Evolutionary conservation across 495 filamentous ascomycete species (phyloP).

Genomic region (Recurvomyces mirabilis): DNA sequence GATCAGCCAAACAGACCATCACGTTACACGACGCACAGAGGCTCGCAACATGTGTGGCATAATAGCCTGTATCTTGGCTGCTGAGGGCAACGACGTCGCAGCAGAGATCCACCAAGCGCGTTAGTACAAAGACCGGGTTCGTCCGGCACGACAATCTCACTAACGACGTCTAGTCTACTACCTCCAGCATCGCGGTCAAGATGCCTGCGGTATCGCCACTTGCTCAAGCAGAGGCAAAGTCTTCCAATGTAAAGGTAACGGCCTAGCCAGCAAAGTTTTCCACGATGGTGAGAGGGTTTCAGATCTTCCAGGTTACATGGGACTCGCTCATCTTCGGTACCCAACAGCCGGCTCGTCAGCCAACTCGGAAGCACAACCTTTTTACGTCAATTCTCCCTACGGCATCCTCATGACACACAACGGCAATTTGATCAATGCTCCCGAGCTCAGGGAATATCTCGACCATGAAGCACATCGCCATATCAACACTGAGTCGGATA

Average conservation of each 20-base stretch:
- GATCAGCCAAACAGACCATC: too few species aligned
- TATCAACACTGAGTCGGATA: conserved; percentile 94
- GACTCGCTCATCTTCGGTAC: conserved; percentile 79
- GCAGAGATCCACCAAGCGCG: conserved; percentile 81
- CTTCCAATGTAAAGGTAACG: conserved; percentile 47
- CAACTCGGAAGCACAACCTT: conserved; percentile 71
- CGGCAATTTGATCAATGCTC: conserved; percentile 92
- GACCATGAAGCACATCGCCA: conserved; percentile 86
- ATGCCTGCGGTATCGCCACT: conserved; percentile 81
- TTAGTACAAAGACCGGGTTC: conserved; percentile 59
- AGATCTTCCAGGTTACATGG: conserved; percentile 83
- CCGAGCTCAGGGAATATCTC: conserved; percentile 62
- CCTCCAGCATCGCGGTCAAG: conserved; percentile 52
- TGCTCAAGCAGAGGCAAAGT: conserved; percentile 70
- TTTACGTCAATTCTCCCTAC: conserved; percentile 89
- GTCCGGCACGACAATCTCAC: not conserved
- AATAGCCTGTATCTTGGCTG: conserved; percentile 59
- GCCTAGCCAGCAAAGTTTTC: conserved; percentile 83
- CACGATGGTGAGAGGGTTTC: conserved; percentile 60
- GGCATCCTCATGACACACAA: conserved; percentile 61
- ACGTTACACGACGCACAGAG: too few species aligned
- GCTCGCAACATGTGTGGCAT: conserved; percentile 83
- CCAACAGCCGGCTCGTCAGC: conserved; percentile 66
- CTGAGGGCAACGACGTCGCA: conserved; percentile 47
- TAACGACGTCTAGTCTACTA: conserved; percentile 40